Conservation (phyloP, 441 rosid species). For the Aleurites moluccanus region DNA sequence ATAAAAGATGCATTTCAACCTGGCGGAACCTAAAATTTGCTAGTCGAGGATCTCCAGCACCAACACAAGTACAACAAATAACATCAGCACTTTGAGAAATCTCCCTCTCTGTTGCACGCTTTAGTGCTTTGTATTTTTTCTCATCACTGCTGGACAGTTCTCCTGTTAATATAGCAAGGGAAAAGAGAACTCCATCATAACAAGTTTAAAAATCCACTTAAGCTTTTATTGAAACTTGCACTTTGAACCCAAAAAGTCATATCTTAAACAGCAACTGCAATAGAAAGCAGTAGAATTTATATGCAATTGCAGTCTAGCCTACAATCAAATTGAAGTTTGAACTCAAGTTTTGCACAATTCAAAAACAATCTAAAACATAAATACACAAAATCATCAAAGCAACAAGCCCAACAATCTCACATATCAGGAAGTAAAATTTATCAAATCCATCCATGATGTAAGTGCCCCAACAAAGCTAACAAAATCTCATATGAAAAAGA, state of each 20-base stretch:
- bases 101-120: conserved; percentile 97
- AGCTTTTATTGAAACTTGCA: not conserved
- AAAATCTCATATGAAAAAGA: not conserved
- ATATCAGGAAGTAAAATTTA: not conserved
- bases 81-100: conserved; percentile 99
- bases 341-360: not conserved
- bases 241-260: not conserved
- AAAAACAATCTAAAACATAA: too few relatives aligned
- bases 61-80: conserved; percentile 98
- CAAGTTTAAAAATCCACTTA: not conserved
- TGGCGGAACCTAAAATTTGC: conserved; percentile 98
- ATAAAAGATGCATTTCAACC: conserved; percentile 44
- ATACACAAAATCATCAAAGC: not conserved
- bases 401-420: not conserved
- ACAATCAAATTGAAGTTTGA: not conserved
- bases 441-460: not conserved
- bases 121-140: conserved; percentile 94
- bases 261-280: not conserved
- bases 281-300: not conserved
- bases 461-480: not conserved
- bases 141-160: conserved; percentile 98
- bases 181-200: not conserved
- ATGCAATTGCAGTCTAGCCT: not conserved
- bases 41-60: conserved; percentile 98
- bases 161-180: conserved; percentile 47